These are phyloP conservation scores for Pyronema domesticum DNA, from an alignment of 495 filamentous ascomycete genomes.

Conservation along the genomic window DNA sequence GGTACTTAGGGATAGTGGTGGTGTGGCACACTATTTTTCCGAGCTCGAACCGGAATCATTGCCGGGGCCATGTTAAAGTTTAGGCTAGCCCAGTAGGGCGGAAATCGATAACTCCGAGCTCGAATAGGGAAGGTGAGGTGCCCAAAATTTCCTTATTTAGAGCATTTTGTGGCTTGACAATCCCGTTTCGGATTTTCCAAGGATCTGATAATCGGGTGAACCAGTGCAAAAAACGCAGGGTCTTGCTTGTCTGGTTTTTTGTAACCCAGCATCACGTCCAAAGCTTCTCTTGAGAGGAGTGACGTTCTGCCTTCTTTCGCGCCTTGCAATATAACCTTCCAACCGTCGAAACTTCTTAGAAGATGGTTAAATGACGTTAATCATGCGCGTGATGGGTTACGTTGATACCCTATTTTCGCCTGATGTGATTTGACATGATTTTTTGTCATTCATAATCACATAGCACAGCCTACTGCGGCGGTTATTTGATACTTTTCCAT, in stretches of 20 bases:
- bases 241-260: not conserved
- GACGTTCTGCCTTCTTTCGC: not conserved
- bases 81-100: not conserved
- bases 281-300: too few relatives aligned
- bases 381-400: too few relatives aligned
- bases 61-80: not conserved
- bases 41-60: not conserved
- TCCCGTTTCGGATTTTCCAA: not conserved
- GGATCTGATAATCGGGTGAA: not conserved
- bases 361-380: not conserved
- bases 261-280: not conserved
- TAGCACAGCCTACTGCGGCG: conserved; percentile 1
- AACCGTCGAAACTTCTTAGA: not conserved
- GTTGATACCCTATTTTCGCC: not conserved
- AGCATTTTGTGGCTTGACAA: not conserved
- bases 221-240: not conserved
- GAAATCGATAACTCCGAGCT: not conserved
- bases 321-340: not conserved
- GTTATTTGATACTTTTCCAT: not conserved
- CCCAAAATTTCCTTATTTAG: not conserved
- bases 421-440: not conserved
- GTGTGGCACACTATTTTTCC: not conserved
- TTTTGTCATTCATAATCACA: too few relatives aligned
- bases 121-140: not conserved
- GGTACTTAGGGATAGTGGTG: not conserved